Conservation (phyloP, 2,329 filamentous ascomycete species). For the Cryphonectria carpinicola region DNA sequence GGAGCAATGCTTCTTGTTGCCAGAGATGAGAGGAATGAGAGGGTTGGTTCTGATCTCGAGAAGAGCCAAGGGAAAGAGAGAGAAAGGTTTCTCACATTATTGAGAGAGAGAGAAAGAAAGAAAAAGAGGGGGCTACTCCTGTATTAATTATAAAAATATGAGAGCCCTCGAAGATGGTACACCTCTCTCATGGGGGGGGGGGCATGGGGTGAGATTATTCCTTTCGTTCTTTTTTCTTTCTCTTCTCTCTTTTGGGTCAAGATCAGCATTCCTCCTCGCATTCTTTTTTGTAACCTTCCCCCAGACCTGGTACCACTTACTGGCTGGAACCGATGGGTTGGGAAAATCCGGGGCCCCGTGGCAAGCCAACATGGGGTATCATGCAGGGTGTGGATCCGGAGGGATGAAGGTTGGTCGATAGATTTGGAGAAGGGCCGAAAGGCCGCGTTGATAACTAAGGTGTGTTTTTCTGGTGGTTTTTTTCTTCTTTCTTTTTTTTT, state of each 20-base stretch:
- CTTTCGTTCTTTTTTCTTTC: background rate
- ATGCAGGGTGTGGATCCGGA: background rate
- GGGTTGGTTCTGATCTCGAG: background rate
- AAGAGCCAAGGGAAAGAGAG: background rate
- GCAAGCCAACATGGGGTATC: constrained; percentile 5
- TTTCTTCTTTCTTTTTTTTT: background rate
- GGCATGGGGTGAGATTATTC: background rate
- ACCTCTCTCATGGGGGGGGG: background rate
- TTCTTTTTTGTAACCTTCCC: background rate
- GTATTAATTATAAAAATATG: background rate
- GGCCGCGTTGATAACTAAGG: background rate
- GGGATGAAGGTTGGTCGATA: constrained; percentile 4
- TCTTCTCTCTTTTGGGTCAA: background rate
- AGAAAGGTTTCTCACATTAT: background rate
- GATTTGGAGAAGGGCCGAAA: constrained; percentile 12
- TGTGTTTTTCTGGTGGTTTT: too few relatives aligned
- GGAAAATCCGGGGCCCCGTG: constrained; percentile 14
- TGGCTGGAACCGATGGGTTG: background rate
- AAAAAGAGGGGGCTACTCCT: background rate
- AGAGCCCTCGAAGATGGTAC: background rate
- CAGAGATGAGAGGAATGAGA: background rate
- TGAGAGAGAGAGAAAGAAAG: background rate
- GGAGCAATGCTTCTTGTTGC: background rate
- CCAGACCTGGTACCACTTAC: background rate
- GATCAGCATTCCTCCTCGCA: background rate